phyloP scores from a whole-genome alignment of 257 asterid species.

The Linaria vulgaris region DNA sequence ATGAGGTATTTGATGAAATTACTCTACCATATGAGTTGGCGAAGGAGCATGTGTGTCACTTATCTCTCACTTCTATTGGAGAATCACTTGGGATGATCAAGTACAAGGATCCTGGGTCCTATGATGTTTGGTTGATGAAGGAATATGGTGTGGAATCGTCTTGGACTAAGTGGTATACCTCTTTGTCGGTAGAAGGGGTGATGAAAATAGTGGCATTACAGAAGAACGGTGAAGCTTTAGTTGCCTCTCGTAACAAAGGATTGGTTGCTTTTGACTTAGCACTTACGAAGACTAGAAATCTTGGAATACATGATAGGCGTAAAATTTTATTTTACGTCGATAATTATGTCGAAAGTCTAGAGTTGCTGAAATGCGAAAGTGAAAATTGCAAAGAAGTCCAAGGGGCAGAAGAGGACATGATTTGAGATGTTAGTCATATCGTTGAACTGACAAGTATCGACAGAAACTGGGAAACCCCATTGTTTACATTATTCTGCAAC shows the following conservation, averaged over 20 bases:
- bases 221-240: conserved; percentile 42
- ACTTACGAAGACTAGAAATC: conserved; percentile 21
- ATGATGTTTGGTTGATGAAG: conserved; percentile 61
- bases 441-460: too few relatives aligned
- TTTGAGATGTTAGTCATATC: not conserved
- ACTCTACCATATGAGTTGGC: conserved; percentile 44
- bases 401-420: conserved; percentile 17
- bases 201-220: conserved; percentile 41
- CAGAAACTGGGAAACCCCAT: too few relatives aligned
- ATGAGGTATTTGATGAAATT: too few relatives aligned
- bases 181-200: conserved; percentile 23
- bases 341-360: conserved; percentile 43
- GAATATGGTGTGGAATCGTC: conserved; percentile 48
- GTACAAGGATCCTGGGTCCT: conserved; percentile 21
- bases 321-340: conserved; percentile 36
- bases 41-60: conserved; percentile 16
- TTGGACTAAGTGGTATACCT: conserved; percentile 49
- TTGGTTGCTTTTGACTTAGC: conserved; percentile 38
- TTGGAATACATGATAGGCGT: conserved; percentile 45
- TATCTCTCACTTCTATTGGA: not conserved
- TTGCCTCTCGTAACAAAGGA: conserved; percentile 26
- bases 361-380: conserved; percentile 34
- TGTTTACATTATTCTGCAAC: too few relatives aligned
- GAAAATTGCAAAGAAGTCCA: too few relatives aligned
- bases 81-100: conserved; percentile 41